Conservation (phyloP, 164 flowering plant species). For the Litsea cubeba region DNA sequence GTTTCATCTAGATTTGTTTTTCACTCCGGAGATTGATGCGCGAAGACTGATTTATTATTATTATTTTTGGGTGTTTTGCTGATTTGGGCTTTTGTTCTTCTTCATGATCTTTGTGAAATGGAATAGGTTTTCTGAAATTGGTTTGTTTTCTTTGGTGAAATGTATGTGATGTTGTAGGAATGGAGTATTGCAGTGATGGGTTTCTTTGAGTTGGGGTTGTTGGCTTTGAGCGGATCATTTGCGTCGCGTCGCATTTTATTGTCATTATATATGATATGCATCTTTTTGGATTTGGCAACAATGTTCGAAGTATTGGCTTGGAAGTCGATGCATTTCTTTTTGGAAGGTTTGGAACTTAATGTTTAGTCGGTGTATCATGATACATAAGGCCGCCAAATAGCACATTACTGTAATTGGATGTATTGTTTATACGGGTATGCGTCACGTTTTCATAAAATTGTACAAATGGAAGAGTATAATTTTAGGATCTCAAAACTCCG, state of each 20-base stretch:
- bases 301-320: background rate
- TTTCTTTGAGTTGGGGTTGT: background rate
- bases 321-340: background rate
- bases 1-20: background rate
- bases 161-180: background rate
- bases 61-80: background rate
- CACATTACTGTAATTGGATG: too few species aligned
- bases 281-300: background rate
- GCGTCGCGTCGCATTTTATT: too few species aligned
- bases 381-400: too few species aligned
- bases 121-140: background rate
- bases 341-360: too few species aligned
- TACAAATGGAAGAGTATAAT: too few species aligned
- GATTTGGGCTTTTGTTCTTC: background rate
- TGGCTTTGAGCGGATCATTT: background rate
- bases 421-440: too few species aligned
- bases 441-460: too few species aligned
- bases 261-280: background rate
- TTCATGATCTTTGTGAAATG: background rate
- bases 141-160: background rate
- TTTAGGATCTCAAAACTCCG: too few species aligned
- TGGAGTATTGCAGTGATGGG: background rate
- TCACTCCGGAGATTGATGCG: background rate
- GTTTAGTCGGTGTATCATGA: too few species aligned
- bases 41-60: too few species aligned